These are phyloP conservation scores for Yamadazyma atmosphaerica DNA, from an alignment of 1,139 yeast genomes.

Conservation along the genomic window DNA sequence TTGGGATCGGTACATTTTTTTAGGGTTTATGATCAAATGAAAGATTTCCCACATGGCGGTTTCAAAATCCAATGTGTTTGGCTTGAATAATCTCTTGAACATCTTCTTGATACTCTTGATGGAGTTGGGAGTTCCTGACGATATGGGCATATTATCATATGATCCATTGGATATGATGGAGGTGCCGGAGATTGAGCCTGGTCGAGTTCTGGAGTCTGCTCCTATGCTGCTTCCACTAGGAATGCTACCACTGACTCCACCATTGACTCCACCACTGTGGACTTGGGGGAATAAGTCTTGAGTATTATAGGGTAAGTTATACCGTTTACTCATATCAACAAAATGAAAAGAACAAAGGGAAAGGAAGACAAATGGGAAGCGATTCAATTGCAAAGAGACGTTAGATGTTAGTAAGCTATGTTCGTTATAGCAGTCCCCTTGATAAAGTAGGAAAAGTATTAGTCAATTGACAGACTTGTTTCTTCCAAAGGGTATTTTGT, in stretches of 20 bases:
- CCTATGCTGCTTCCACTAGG: slow-evolving; percentile 8
- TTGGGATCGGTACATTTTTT: slow-evolving; percentile 77
- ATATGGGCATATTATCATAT: neutral
- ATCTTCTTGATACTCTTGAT: slow-evolving; percentile 25
- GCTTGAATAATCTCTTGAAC: slow-evolving; percentile 55
- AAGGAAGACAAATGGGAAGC: neutral
- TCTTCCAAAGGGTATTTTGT: too few species aligned
- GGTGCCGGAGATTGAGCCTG: slow-evolving; percentile 22
- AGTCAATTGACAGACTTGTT: too few species aligned
- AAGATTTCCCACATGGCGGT: slow-evolving; percentile 91
- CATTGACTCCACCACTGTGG: neutral
- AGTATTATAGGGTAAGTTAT: slow-evolving; percentile 38
- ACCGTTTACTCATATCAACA: slow-evolving; percentile 26
- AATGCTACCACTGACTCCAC: slow-evolving; percentile 4
- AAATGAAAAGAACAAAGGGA: neutral
- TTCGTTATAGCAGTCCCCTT: too few species aligned
- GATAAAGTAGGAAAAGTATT: too few species aligned
- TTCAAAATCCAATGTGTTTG: slow-evolving; percentile 85
- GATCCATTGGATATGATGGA: slow-evolving; percentile 24
- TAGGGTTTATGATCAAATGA: slow-evolving; percentile 70
- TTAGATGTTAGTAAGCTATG: too few species aligned
- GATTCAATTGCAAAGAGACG: neutral
- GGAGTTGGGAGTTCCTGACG: slow-evolving; percentile 1
- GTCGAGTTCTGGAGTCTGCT: slow-evolving; percentile 14
- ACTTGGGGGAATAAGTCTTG: slow-evolving; percentile 40